phyloP scores from a whole-genome alignment of 1,284 basidiomycete species.

The Vanrija humicola region DNA sequence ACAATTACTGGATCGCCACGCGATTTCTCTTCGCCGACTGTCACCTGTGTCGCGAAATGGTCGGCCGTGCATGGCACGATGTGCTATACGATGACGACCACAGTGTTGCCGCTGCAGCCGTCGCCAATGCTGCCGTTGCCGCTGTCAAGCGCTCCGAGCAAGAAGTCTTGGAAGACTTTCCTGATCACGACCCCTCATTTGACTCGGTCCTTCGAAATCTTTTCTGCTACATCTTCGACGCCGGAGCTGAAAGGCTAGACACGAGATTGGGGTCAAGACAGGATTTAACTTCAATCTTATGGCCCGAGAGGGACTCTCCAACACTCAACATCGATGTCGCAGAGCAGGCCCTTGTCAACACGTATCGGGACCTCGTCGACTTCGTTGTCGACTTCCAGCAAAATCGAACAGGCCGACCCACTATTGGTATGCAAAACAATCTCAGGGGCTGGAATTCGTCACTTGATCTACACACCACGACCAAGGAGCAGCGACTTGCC shows the following conservation, averaged over 20 bases:
- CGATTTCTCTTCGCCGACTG: too few species aligned
- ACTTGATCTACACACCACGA: background rate
- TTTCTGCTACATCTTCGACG: background rate
- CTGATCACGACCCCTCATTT: background rate
- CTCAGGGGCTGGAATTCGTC: background rate
- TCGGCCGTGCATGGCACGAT: background rate
- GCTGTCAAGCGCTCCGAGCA: background rate
- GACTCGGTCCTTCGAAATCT: background rate
- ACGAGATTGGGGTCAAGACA: background rate
- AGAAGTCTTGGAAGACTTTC: background rate
- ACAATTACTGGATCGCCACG: too few species aligned
- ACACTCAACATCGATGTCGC: background rate
- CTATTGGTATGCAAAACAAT: constrained; percentile 1
- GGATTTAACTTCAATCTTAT: too few species aligned
- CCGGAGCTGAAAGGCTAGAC: background rate
- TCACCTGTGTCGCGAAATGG: too few species aligned
- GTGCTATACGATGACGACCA: background rate
- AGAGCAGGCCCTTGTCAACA: background rate
- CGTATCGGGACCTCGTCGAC: background rate
- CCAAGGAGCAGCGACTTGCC: background rate
- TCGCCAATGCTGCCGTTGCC: background rate
- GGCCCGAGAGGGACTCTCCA: too few species aligned
- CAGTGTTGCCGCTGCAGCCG: background rate
- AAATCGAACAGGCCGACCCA: background rate
- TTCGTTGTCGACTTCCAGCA: constrained; percentile 1